Evolutionary conservation across 345 rosid species (phyloP), one percentile per base, ranked within the genome.

Genomic region (Lenwebbia sp.): DNA sequence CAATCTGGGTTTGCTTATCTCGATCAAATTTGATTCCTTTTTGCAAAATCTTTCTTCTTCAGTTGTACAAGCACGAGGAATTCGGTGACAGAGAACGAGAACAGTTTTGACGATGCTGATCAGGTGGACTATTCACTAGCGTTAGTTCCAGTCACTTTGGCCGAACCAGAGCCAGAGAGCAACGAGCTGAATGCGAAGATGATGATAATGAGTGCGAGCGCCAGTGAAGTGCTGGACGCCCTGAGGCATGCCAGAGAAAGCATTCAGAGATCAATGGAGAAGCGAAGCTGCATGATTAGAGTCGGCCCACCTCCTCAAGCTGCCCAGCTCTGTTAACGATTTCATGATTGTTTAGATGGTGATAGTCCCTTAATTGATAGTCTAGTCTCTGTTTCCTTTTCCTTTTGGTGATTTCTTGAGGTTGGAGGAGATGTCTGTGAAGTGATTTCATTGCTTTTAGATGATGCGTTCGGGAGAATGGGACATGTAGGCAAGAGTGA

Each of bases 141-240:
- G 82, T 41, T 92, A 57, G 91, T 91, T 28, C 90, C 91, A 3
- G 86, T 89, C 30, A 83, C 33, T 19, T 52, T 82, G 55, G 87
- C 91, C 25, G 85, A 74, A 82, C 50, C 83, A 58, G 81, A 84
- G 58, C 82, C 89, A 37, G 85, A 28, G 57, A 52, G 62, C 30
- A 84, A 82, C 28, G 92, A 89, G 86, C 26, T 82, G 84, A 86
- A 85, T 82, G 85, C 44, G 19, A 54, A 52, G 62, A 55, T 15
- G 85, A 84, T 5, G 62, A 84, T 87, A 6, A 84, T 54, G 6
- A 89, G 82, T 82, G 83, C 84, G 83, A 93, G 89, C 84, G 90
- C 86, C 52, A 49, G 81, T 28, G 93, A 94, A 85, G 95, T 89
- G 86, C 94, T 92, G 57, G 96, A 92, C 56, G 86, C 90, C 3